Conservation (phyloP, 768 basidiomycete species). For the Calvatia gigantea region DNA sequence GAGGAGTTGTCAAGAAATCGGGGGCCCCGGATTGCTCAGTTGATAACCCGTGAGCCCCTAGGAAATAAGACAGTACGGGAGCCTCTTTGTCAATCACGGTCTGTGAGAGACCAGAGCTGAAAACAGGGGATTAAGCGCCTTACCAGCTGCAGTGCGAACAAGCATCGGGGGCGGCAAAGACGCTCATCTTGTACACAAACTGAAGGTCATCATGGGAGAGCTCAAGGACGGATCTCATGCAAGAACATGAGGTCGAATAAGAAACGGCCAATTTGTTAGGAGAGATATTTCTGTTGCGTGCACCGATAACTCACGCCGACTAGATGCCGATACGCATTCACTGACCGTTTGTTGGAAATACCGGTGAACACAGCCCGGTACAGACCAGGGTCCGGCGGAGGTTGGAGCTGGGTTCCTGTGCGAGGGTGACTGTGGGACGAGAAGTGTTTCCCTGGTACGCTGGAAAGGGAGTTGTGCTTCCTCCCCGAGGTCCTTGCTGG, state of each 20-base stretch:
- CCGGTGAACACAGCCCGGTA: no score
- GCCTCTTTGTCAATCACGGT: no score
- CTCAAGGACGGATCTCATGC: slow-evolving; percentile 59
- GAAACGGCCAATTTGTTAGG: no score
- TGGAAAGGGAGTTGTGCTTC: background rate
- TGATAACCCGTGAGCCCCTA: slow-evolving; percentile 68
- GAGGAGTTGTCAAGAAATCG: slow-evolving; percentile 68
- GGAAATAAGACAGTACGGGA: slow-evolving; percentile 65
- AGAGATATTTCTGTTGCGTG: no score
- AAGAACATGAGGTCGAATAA: no score
- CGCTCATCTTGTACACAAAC: slow-evolving; percentile 54
- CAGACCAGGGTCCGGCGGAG: no score
- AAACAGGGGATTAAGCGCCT: background rate
- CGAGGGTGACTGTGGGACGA: background rate
- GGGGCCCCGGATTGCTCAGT: slow-evolving; percentile 39
- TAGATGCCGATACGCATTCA: no score
- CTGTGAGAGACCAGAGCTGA: no score
- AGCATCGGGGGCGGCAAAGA: slow-evolving; percentile 64
- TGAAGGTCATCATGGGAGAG: slow-evolving; percentile 53
- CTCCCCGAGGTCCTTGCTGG: slow-evolving; percentile 13
- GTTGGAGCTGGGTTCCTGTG: slow-evolving; percentile 12
- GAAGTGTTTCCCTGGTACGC: background rate
- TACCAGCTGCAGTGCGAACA: slow-evolving; percentile 53
- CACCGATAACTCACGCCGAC: no score
- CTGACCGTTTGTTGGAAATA: no score